phyloP scores from a whole-genome alignment of 2,329 filamentous ascomycete species.

The Endocalyx cinctus region DNA sequence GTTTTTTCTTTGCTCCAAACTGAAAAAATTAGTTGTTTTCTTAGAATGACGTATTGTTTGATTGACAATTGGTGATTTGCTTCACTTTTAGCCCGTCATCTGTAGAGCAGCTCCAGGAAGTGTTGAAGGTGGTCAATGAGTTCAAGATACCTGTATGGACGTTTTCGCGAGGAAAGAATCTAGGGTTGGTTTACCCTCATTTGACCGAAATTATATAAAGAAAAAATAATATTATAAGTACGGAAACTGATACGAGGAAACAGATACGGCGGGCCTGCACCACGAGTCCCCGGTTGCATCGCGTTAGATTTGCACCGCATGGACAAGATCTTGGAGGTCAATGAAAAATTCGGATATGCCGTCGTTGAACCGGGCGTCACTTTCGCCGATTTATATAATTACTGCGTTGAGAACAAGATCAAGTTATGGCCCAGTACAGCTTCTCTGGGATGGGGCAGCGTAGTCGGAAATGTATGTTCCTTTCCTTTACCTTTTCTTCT shows the following conservation, averaged over 20 bases:
- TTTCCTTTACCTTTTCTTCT: conserved; percentile 20
- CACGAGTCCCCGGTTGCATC: conserved; percentile 39
- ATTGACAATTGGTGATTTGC: too few species aligned
- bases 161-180: conserved; percentile 31
- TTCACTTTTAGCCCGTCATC: conserved; percentile 27
- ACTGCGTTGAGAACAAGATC: conserved; percentile 34
- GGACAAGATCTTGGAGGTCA: conserved; percentile 40
- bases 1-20: conserved; percentile 3
- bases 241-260: conserved; percentile 2
- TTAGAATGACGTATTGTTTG: too few species aligned
- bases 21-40: too few species aligned
- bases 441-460: conserved; percentile 43
- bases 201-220: too few species aligned
- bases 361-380: conserved; percentile 44
- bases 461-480: conserved; percentile 40
- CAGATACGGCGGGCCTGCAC: conserved; percentile 45
- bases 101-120: conserved; percentile 24
- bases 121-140: conserved; percentile 27
- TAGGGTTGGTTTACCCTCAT: conserved; percentile 27
- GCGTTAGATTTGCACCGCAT: conserved; percentile 42
- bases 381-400: conserved; percentile 38
- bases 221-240: too few species aligned
- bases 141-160: conserved; percentile 25
- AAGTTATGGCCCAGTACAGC: conserved; percentile 44
- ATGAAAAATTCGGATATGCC: conserved; percentile 37